Evolutionary conservation across 306 rosid genomes (phyloP).

Genomic region (Gillenia trifoliata): DNA sequence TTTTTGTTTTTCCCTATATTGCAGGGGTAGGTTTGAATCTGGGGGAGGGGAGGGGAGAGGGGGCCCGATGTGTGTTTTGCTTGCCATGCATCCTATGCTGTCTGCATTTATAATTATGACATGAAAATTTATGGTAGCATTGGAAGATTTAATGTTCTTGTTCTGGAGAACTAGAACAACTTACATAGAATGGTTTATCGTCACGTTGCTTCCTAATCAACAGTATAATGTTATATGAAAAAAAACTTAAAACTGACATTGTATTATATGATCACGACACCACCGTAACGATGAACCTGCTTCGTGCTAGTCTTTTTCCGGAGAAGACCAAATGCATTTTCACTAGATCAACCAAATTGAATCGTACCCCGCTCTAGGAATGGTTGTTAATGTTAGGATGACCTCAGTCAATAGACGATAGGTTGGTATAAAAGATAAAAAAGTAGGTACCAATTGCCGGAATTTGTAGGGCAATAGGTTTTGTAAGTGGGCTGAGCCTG

Average conservation of each 20-base stretch:
- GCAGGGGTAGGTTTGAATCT: background rate
- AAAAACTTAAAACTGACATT: no score
- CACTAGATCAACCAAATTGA: no score
- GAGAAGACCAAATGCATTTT: background rate
- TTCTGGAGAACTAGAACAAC: no score
- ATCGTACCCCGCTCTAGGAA: no score
- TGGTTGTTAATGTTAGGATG: no score
- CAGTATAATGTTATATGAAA: no score
- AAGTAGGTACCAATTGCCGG: background rate
- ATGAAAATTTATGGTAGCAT: constrained; percentile 7
- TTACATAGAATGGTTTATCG: no score
- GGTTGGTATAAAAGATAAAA: background rate
- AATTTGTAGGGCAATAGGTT: background rate
- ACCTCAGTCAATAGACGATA: no score
- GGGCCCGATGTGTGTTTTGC: background rate
- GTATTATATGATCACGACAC: no score
- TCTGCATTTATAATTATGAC: constrained; percentile 20
- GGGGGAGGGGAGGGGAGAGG: background rate
- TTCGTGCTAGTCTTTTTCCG: no score
- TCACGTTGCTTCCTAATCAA: no score
- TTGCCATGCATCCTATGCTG: background rate
- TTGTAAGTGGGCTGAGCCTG: background rate
- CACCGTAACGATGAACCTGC: no score
- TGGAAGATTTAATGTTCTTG: background rate
- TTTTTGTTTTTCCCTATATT: background rate